phyloP scores from a whole-genome alignment of 2,329 filamentous ascomycete genomes.

The Talaromyces pinophilus region DNA sequence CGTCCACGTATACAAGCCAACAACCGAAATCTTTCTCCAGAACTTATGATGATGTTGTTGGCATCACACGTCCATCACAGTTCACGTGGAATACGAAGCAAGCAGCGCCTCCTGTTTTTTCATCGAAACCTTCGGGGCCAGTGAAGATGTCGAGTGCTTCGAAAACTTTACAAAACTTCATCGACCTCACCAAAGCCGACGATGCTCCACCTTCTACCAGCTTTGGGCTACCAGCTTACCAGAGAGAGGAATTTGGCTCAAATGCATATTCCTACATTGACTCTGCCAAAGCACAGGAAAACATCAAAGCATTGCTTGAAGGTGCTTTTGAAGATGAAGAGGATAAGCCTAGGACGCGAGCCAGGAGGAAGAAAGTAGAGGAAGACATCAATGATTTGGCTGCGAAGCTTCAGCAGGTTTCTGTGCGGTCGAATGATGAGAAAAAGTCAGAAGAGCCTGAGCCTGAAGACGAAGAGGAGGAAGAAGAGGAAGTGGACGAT shows the following conservation, averaged over 20 bases:
- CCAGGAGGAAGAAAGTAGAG: constrained; percentile 43
- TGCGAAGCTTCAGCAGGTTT: constrained; percentile 46
- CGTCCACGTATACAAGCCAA: constrained; percentile 40
- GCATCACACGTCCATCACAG: constrained; percentile 54
- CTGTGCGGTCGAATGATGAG: constrained; percentile 36
- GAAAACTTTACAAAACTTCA: constrained; percentile 48
- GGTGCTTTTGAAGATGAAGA: constrained; percentile 53
- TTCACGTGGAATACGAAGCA: constrained; percentile 51
- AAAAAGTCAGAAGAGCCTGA: constrained; percentile 43
- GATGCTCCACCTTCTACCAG: not conserved
- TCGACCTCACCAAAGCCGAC: constrained; percentile 49
- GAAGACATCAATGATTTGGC: constrained; percentile 45
- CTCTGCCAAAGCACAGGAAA: constrained; percentile 52
- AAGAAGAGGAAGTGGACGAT: constrained; percentile 56
- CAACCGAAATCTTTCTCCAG: constrained; percentile 27
- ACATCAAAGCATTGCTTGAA: constrained; percentile 54
- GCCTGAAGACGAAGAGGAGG: constrained; percentile 37
- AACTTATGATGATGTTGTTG: constrained; percentile 38
- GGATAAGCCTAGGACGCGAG: constrained; percentile 42
- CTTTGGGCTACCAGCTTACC: constrained; percentile 31
- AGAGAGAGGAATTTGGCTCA: constrained; percentile 54
- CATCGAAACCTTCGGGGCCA: constrained; percentile 48
- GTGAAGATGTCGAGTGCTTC: constrained; percentile 43
- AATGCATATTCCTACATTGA: constrained; percentile 57
- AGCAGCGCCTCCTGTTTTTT: constrained; percentile 55